Conservation (phyloP, 495 filamentous ascomycete genomes). For the Penicilliopsis zonata region DNA sequence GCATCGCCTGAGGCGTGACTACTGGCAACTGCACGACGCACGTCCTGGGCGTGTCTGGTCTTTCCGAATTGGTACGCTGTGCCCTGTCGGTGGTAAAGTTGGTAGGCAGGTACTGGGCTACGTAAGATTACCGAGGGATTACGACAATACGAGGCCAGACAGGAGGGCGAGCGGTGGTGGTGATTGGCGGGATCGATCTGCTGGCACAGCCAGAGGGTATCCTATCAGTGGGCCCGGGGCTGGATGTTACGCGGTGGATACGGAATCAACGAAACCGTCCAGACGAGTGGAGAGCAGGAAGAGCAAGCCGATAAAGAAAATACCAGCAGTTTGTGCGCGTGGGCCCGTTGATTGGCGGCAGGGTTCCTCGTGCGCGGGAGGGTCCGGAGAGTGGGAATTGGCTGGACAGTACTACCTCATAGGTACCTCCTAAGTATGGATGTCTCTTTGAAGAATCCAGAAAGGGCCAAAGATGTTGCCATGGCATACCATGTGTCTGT, state of each 20-base stretch:
- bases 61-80: neutral
- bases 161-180: neutral
- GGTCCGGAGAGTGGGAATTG: constrained; percentile 8
- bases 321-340: constrained; percentile 7
- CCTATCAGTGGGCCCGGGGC: too few relatives aligned
- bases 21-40: too few relatives aligned
- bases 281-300: too few relatives aligned
- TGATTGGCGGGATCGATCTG: neutral
- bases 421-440: too few relatives aligned
- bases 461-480: too few relatives aligned
- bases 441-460: too few relatives aligned
- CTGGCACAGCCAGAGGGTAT: too few relatives aligned
- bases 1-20: neutral
- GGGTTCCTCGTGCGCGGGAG: constrained; percentile 9
- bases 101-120: too few relatives aligned
- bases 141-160: too few relatives aligned
- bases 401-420: neutral
- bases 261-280: neutral
- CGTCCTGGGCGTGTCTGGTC: neutral
- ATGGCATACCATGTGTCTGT: too few relatives aligned
- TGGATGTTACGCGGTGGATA: neutral
- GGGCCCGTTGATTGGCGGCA: constrained; percentile 15
- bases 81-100: too few relatives aligned
- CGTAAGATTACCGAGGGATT: too few relatives aligned
- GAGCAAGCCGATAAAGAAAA: neutral